A percentile compares a stretch with the other conserved stretches of the same genome.
These are phyloP conservation scores for Miscanthus lutarioriparius DNA, from an alignment of 176 grass and related monocot genomes.

Conservation along the genomic window DNA sequence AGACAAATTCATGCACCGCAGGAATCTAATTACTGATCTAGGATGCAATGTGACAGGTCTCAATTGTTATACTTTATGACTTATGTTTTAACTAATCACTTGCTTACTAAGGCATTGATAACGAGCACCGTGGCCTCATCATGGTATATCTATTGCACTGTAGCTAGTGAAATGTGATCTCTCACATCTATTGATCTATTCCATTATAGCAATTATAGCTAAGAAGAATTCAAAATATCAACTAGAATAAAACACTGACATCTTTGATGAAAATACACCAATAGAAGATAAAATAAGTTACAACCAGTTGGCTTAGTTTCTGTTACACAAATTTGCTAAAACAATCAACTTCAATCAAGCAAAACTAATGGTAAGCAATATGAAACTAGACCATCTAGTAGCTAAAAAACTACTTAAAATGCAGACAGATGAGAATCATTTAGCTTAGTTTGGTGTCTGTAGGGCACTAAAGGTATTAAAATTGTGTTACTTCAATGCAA, in stretches of 20 bases:
- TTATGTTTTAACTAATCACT: slow-evolving; percentile 15
- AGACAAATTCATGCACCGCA: neutral
- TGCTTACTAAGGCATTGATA: neutral
- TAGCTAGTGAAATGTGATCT: neutral
- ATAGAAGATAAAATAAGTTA: neutral
- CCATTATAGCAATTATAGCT: neutral
- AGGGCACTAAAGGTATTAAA: neutral
- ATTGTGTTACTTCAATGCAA: neutral
- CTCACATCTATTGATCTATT: neutral
- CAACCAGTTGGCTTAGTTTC: neutral
- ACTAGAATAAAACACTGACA: neutral
- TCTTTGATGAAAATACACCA: neutral
- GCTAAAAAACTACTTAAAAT: neutral
- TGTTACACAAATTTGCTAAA: neutral
- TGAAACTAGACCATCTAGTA: neutral
- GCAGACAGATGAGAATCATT: neutral
- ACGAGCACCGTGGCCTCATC: neutral
- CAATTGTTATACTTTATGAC: neutral
- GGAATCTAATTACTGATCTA: neutral
- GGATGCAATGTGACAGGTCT: neutral
- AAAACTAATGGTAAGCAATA: neutral
- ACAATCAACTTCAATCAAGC: neutral
- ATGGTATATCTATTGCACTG: neutral
- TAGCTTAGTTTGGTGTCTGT: slow-evolving; percentile 1
- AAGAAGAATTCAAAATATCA: slow-evolving; percentile 3